Evolutionary conservation across 2,329 filamentous ascomycete genomes (phyloP).

Genomic region (Diaporthe ilicicola): DNA sequence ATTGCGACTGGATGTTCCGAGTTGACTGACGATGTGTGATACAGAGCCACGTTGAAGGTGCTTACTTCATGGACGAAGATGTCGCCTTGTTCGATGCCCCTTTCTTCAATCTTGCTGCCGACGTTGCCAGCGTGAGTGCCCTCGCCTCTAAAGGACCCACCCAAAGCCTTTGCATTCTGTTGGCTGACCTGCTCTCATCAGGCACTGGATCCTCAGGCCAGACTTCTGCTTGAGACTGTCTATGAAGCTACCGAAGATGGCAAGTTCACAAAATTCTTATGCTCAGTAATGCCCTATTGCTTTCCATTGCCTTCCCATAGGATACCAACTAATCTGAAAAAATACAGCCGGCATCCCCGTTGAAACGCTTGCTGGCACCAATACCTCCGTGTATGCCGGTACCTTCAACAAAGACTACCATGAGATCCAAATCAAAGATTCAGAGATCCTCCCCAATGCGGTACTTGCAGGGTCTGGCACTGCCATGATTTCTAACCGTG

Average conservation of each 20-base stretch:
- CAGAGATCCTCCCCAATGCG: conserved; percentile 44
- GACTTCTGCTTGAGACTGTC: conserved; percentile 43
- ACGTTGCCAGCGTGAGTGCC: conserved; percentile 38
- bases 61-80: conserved; percentile 42
- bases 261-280: conserved; percentile 24
- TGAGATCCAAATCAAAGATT: conserved; percentile 41
- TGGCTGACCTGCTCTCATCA: background rate
- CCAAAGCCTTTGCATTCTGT: too few relatives aligned
- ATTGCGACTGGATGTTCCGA: background rate
- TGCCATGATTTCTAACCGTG: conserved; percentile 46
- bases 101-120: conserved; percentile 42
- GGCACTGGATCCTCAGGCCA: conserved; percentile 45
- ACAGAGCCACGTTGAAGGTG: conserved; percentile 30
- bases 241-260: conserved; percentile 43
- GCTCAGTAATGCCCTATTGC: too few relatives aligned
- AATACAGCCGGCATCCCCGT: conserved; percentile 41
- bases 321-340: background rate
- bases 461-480: conserved; percentile 39
- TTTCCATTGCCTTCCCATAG: background rate
- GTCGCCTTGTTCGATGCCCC: conserved; percentile 42
- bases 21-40: background rate
- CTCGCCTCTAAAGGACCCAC: too few relatives aligned
- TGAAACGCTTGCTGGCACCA: conserved; percentile 38
- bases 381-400: conserved; percentile 44
- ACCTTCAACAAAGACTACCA: conserved; percentile 42